A percentile compares a stretch with the other conserved stretches of the same genome.
Evolutionary conservation across 2,329 filamentous ascomycete species (phyloP).

Genomic region (Aspergillus ochraceoroseus): DNA sequence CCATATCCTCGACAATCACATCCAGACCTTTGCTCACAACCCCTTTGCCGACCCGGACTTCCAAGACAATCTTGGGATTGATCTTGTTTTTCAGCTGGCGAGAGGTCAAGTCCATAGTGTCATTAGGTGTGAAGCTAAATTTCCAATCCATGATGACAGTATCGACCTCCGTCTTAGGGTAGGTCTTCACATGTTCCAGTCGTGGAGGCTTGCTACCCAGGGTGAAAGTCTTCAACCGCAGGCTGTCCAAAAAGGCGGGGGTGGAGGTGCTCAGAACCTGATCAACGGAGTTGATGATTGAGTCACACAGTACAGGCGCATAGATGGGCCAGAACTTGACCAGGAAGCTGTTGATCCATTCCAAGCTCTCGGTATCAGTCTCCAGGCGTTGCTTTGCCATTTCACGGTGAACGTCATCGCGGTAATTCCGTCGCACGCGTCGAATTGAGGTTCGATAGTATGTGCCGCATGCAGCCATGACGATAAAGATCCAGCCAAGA

Average conservation of each 20-base stretch:
- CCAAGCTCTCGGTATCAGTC: conserved; percentile 83
- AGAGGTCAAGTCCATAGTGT: conserved; percentile 83
- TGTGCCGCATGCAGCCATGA: conserved; percentile 88
- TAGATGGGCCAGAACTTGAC: conserved; percentile 99
- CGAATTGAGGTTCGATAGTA: conserved; percentile 96
- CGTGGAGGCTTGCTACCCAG: conserved; percentile 92
- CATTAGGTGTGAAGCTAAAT: conserved; percentile 97
- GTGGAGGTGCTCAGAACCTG: conserved; percentile 92
- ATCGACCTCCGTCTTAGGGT: conserved; percentile 91
- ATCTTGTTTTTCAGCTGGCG: conserved; percentile 90
- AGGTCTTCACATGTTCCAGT: conserved; percentile 96
- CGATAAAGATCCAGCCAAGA: conserved; percentile 83
- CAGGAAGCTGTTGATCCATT: conserved; percentile 99
- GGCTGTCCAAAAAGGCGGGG: conserved; percentile 84
- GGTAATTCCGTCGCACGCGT: conserved; percentile 88
- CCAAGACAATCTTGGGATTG: conserved; percentile 92
- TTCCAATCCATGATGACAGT: conserved; percentile 99
- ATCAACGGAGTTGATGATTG: conserved; percentile 88
- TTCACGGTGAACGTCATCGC: conserved; percentile 87
- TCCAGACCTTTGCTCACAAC: conserved; percentile 96
- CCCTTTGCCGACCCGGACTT: conserved; percentile 90
- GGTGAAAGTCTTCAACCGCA: conserved; percentile 89
- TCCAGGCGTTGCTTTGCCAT: conserved; percentile 82
- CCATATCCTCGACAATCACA: conserved; percentile 96
- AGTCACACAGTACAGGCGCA: conserved; percentile 85